These are phyloP conservation scores for Lecanicillium sp. DNA, from an alignment of 2,329 filamentous ascomycete species.

Conservation along the genomic window DNA sequence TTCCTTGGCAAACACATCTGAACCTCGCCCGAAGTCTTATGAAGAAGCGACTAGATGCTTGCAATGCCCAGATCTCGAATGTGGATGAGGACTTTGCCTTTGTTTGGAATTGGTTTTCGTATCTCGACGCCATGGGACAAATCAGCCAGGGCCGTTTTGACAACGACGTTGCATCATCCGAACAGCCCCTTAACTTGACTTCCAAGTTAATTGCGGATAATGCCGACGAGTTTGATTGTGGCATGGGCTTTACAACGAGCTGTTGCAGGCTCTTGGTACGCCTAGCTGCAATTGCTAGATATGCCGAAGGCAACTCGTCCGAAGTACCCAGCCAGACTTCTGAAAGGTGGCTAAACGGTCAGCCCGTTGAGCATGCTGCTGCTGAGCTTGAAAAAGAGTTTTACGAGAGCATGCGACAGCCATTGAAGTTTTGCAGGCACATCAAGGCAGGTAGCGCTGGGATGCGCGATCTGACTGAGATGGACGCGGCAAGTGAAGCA, in stretches of 20 bases:
- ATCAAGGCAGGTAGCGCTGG: conserved; percentile 40
- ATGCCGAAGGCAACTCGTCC: too few relatives aligned
- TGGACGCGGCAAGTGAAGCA: conserved; percentile 65
- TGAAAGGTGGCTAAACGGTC: conserved; percentile 38
- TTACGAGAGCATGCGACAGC: conserved; percentile 41
- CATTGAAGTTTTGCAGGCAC: conserved; percentile 35
- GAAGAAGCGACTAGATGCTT: conserved; percentile 42
- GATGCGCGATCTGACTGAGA: conserved; percentile 50
- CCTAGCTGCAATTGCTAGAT: conserved; percentile 37
- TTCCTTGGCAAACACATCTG: conserved; percentile 75
- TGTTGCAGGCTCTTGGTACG: conserved; percentile 72
- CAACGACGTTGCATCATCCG: background rate
- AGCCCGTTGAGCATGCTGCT: conserved; percentile 34
- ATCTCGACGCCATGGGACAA: conserved; percentile 71
- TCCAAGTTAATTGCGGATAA: conserved; percentile 3
- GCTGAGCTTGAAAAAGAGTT: conserved; percentile 53
- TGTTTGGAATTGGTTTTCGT: conserved; percentile 74
- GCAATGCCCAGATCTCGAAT: conserved; percentile 27
- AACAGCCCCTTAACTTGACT: conserved; percentile 1
- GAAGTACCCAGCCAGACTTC: too few relatives aligned
- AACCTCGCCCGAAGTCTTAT: conserved; percentile 70
- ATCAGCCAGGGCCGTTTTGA: conserved; percentile 47
- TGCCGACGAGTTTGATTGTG: conserved; percentile 66
- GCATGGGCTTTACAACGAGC: conserved; percentile 52
- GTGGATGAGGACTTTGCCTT: conserved; percentile 60